A percentile compares a stretch with the other conserved stretches of the same genome.
phyloP scores from a whole-genome alignment of 257 asterid species.

The Lithospermum erythrorhizon region DNA sequence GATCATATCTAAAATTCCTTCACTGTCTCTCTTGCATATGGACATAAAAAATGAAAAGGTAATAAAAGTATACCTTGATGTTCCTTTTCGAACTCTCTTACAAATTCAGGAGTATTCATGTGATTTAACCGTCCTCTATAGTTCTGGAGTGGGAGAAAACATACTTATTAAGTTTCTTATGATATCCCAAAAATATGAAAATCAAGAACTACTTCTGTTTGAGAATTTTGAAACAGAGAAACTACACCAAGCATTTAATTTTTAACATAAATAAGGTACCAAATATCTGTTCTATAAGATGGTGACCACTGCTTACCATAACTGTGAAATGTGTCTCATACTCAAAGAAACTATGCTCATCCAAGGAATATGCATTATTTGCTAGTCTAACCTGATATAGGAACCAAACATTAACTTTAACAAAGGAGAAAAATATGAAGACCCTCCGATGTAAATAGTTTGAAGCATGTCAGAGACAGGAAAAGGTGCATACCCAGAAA shows the following conservation, averaged over 20 bases:
- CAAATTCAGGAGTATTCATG: constrained; percentile 69
- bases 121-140: constrained; percentile 81
- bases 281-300: background rate
- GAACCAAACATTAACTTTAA: constrained; percentile 8
- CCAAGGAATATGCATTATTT: constrained; percentile 70
- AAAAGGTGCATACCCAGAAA: constrained; percentile 63
- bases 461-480: background rate
- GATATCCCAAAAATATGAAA: background rate
- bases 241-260: too few relatives aligned
- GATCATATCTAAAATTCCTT: background rate
- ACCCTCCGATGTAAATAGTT: background rate
- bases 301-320: constrained; percentile 42
- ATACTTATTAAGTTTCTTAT: background rate
- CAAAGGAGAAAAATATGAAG: background rate
- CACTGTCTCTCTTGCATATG: background rate
- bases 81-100: constrained; percentile 73
- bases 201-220: too few relatives aligned
- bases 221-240: too few relatives aligned
- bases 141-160: constrained; percentile 36
- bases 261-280: too few relatives aligned
- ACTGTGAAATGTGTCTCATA: constrained; percentile 98
- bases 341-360: constrained; percentile 62
- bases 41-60: too few relatives aligned
- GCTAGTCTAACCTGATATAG: constrained; percentile 79
- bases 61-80: constrained; percentile 48